Evolutionary conservation across 139 green algal genomes (phyloP), one percentile per base, ranked within the genome.

Genomic region (Klebsormidium nitens): DNA sequence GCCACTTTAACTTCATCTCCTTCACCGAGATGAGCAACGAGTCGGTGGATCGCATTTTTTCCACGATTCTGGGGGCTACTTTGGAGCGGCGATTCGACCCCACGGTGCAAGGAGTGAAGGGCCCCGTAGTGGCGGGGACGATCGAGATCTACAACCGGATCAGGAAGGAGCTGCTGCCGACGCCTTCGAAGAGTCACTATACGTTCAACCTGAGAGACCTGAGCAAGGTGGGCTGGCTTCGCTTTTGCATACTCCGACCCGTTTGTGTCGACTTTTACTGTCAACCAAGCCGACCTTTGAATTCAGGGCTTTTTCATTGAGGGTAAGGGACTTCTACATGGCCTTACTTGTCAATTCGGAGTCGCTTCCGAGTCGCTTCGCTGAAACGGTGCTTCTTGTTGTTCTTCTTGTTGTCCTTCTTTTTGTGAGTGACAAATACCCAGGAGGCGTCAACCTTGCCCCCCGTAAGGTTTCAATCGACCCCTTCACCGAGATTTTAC

Each of bases 191-290:
- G 72, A 74, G 29, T 26, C 87, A 91, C 81, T 91, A 91, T 80
- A 89, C 82, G 29, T 91, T 90, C 84, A 91, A 91, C 82, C 78
- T 91, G 71, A 75, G 87, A 5, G 87, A 91, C 64, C 65, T 90
- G 52, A 81, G 78, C 40, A 88, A 86, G 69, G 83, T 61, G 8
- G 29, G 17, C 44, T 52, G 17, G 44, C 44, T n/a, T n/a, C n/a
- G n/a, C n/a, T n/a, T n/a, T n/a, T n/a, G n/a, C n/a, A n/a, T n/a
- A n/a, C n/a, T n/a, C n/a, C n/a, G n/a, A n/a, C n/a, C n/a, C n/a
- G n/a, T n/a, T n/a, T n/a, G n/a, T n/a, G n/a, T n/a, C n/a, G n/a
- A n/a, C n/a, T n/a, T n/a, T n/a, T n/a, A n/a, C n/a, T n/a, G n/a
- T n/a, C n/a, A n/a, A n/a, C n/a, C n/a, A n/a, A n/a, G n/a, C n/a